These are phyloP conservation scores for Nidularia sp. DNA, from an alignment of 768 basidiomycete species.

Conservation along the genomic window DNA sequence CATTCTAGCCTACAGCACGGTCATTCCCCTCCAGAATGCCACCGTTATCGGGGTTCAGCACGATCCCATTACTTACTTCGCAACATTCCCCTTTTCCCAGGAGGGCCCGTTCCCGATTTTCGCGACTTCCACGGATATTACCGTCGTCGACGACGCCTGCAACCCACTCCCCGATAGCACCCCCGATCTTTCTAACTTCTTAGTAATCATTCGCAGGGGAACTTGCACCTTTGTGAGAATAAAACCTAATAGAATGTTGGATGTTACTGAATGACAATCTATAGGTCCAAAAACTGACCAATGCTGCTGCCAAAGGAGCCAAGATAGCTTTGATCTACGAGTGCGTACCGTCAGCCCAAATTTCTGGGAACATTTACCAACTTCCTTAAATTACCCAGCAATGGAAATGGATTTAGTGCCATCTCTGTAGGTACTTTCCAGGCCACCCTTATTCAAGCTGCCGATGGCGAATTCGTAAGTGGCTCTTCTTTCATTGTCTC, in stretches of 20 bases:
- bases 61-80: constrained; percentile 51
- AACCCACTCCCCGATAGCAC: constrained; percentile 45
- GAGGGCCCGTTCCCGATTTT: constrained; percentile 47
- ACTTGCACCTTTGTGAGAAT: constrained; percentile 48
- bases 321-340: constrained; percentile 49
- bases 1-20: constrained; percentile 28
- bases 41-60: constrained; percentile 45
- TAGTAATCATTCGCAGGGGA: constrained; percentile 57
- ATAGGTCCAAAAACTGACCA: constrained; percentile 46
- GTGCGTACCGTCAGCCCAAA: constrained; percentile 24
- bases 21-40: constrained; percentile 54
- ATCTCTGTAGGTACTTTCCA: constrained; percentile 43
- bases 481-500: background rate
- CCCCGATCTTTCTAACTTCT: constrained; percentile 47
- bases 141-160: constrained; percentile 56
- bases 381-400: constrained; percentile 21
- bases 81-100: constrained; percentile 41
- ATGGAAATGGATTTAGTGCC: constrained; percentile 40
- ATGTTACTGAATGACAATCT: background rate
- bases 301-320: constrained; percentile 51
- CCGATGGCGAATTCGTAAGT: constrained; percentile 52
- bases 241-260: background rate
- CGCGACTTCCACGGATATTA: constrained; percentile 53
- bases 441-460: constrained; percentile 47
- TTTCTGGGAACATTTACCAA: background rate